Evolutionary conservation across 805 yeast species (phyloP), one percentile per base, ranked within the genome.

Genomic region (Wickerhamomyces ciferrii): DNA sequence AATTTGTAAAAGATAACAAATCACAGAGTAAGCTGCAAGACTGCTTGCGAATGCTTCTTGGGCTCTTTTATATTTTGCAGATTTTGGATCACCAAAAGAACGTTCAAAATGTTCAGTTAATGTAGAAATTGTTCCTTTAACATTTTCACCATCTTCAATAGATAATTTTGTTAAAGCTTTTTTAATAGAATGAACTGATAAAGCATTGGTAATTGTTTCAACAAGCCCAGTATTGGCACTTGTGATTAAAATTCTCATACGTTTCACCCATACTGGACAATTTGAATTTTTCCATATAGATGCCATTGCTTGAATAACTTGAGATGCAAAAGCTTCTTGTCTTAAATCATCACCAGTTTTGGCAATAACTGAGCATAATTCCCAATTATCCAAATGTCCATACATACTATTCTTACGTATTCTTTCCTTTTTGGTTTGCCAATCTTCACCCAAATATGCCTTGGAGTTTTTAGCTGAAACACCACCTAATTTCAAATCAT

Each of bases 301-400:
- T 1, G 96, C 82, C 68, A 92, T 87, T 21, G 96, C 84, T 50
- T 86, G 84, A 43, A 94, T 92, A 39, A 94, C 64, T 63, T 94
- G 99, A 52, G 97, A 90, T 0, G 99, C 99, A 72, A 94, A 90
- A 0, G 99, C 97, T 64, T 94, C 99, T 62, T 94, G 99, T 21
- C 96, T 86, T 43, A 94, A 65, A 67, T 94, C 99, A 58, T 87
- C 92, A 32, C 99, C 99, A 27, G 96, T 92, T 61, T 94, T 94
- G 13, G 95, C 96, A 61, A 94, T 94, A 2, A 92, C 97, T 1
- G 97, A 91, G 53, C 92, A 89, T 36, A 94, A 65, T 51, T 94
- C 97, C 99, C 99, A 94, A 61, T 89, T 87, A 23, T 84, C 87
- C 29, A 86, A 65, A 60, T 90, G 94, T 0, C 99, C 99, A 59